Evolutionary conservation across 768 basidiomycete species (phyloP), one percentile per base, ranked within the genome.

Genomic region (Mycena crocata): DNA sequence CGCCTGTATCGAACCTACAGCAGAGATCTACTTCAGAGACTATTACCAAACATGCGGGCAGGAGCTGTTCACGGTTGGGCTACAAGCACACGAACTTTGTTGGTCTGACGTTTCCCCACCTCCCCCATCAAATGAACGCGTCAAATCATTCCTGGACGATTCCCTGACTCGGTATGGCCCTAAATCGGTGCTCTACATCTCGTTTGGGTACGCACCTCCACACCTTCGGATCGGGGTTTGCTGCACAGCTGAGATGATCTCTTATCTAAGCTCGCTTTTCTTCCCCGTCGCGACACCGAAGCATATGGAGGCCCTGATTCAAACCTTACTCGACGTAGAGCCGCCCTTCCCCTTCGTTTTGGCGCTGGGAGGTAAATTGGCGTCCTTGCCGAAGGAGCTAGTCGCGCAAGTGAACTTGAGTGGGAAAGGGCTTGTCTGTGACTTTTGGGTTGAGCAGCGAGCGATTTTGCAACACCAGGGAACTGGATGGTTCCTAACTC

Each of bases 311-410:
- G 62, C 52, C 1, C 62, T 63, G 31, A 31, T 63, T 6, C 15
- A 56, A 32, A 63, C 52, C 5, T 54, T 63, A 31, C 37, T 63
- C 24, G 13, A 30, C 28, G 15, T 56, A 9, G 52, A 61, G 26
- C 6, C 24, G 10, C 52, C 62, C 2, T 63, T 63, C 62, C 62
- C 62, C 9, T 63, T 63, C 42, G 13, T 63, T 30, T 63, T 63
- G 44, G 51, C 62, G 1, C 54, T 63, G 8, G 54, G 52, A 1
- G 52, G 42, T 9, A 42, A 54, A 8, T 23, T 49, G 42, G 62
- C 62, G 5, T 2, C 62, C 2, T 44, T 63, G 23, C 62, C 62
- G 4, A 9, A 51, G 21, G 34, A 24, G 19, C 19, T 34, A 14
- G 44, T 52, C 19, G 26, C 52, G 24, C 60, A 50, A 34, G 50